Conservation (phyloP, 768 basidiomycete species). For the Auricularia cornea region DNA sequence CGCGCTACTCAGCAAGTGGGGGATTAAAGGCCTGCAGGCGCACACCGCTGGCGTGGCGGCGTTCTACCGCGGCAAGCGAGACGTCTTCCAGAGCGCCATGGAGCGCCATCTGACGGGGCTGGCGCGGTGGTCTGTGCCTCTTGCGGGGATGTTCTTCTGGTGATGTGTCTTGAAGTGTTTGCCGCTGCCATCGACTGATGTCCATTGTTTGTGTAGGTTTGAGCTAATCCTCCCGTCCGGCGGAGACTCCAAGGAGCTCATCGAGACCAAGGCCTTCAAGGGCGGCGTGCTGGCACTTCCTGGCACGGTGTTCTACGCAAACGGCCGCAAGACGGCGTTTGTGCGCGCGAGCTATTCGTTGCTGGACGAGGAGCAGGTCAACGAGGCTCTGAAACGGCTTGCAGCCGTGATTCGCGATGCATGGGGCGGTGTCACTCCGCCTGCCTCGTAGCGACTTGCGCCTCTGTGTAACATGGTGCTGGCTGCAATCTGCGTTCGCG, state of each 20-base stretch:
- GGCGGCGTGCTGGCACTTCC: conserved; percentile 86
- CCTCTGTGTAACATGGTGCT: neutral
- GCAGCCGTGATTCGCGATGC: conserved; percentile 29
- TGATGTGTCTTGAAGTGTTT: conserved; percentile 23
- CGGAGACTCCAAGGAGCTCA: conserved; percentile 65
- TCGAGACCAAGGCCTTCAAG: conserved; percentile 65
- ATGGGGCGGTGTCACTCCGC: neutral
- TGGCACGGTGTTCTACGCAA: conserved; percentile 74
- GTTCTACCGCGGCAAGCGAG: conserved; percentile 66
- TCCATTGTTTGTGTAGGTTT: conserved; percentile 41
- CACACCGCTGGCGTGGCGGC: conserved; percentile 63
- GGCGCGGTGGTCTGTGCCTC: conserved; percentile 62
- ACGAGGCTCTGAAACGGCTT: conserved; percentile 63
- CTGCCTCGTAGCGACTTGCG: neutral
- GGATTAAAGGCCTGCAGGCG: conserved; percentile 59
- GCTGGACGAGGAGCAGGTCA: conserved; percentile 54
- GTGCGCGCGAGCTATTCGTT: conserved; percentile 81
- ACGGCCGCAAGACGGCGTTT: conserved; percentile 57
- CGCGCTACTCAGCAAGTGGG: conserved; percentile 61
- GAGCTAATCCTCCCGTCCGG: conserved; percentile 46
- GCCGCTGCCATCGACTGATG: neutral
- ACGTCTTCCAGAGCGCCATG: conserved; percentile 71
- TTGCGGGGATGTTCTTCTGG: conserved; percentile 90
- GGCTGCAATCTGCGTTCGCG: too few species aligned
- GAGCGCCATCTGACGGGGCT: conserved; percentile 67